Base-by-base conservation (phyloP, 2,329 filamentous ascomycete species). In the Fusarium brevicatenulatum region DNA sequence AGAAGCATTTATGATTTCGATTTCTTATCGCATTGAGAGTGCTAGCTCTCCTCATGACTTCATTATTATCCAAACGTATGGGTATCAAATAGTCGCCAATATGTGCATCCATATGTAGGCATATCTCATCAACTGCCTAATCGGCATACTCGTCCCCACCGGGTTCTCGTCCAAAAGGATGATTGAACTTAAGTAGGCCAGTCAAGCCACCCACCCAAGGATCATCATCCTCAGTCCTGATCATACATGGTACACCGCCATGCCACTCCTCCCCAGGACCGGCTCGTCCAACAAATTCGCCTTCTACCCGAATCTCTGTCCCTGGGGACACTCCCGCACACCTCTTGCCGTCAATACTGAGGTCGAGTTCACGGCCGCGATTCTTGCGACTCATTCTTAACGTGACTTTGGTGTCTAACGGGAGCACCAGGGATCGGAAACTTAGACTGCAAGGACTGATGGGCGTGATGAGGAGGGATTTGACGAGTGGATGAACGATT, bases 191-290 rank as follows among this genome's bases (percentile, higher is more conserved):
- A 76, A 99, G 84, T 78, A 98, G 81, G 15, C 94, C 94, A 79
- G 97, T 99, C 79, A 99, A 83, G 0, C 96, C 95, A 2, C 95
- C 95, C 5, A 99, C 95, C 96, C 96, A 99, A 23, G 95, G 94
- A 81, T 98, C 95, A 77, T 98, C 94, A 50, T 91, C 89, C 71
- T 91, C 89, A 5, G 84, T 83, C 50, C 95, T 87, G 78, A 98
- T 96, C 37, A 98, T 93, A 80, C 95, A 97, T 6, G 96, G 96
- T 19, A 98, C 95, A 16, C 95, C 95, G 32, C 95, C 94, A 37
- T 88, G 86, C 92, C 88, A 90, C 54, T 88, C 86, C 56, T 83
- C 81, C 2, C 80, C 81, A 1, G 79, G 80, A 0, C 81, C 81
- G 9, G 78, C 80, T 28, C 80, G 76, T 23, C 87, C 87, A 53